Evolutionary conservation across 768 basidiomycete genomes (phyloP), one percentile per base, ranked within the genome.

Genomic region (Xerocomus spinulosus): DNA sequence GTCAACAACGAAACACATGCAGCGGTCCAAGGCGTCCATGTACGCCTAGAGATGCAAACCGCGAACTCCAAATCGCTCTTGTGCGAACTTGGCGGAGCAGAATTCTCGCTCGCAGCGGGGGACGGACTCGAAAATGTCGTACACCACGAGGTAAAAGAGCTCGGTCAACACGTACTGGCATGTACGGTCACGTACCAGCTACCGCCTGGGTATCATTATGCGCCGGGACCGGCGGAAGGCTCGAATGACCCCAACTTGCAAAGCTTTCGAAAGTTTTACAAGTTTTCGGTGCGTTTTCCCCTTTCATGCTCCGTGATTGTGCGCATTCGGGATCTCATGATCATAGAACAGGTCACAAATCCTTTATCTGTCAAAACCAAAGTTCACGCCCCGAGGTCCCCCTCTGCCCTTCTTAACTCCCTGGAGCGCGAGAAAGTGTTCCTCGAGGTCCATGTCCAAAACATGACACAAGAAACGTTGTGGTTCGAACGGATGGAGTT

Each of bases 341-440:
- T 15, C 10, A 7, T 25, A 23, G 38, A 25, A 14, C 55, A 95
- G 91, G 92, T 93, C 21, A 86, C 84, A n/a, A 94, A 95, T 56
- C 94, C 94, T 1, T 72, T 97, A 13, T 91, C 91, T 0, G 93
- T 97, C 49, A 95, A 95, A 68, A 96, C 93, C 13, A 94, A 94
- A 65, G 90, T 95, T 0, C 90, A 96, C 63, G 60, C 73, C 2
- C 79, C 89, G 1, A 79, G 77, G 43, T 84, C 88, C 0, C 85
- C 91, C 1, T 79, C 86, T 18, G 83, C 91, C 2, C 52, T 81
- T 10, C 70, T 93, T 24, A 78, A 81, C 6, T 65, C 76, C 3
- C 38, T 65, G 3, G 85, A 90, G 55, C 79, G 90, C 46, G 82
- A 87, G 40, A 90, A 90, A 53, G 76, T 95, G 28, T 93, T 92